Evolutionary conservation across 2,329 filamentous ascomycete genomes (phyloP), one percentile per base, ranked within the genome.

Genomic region (Fusarium pininemorale): DNA sequence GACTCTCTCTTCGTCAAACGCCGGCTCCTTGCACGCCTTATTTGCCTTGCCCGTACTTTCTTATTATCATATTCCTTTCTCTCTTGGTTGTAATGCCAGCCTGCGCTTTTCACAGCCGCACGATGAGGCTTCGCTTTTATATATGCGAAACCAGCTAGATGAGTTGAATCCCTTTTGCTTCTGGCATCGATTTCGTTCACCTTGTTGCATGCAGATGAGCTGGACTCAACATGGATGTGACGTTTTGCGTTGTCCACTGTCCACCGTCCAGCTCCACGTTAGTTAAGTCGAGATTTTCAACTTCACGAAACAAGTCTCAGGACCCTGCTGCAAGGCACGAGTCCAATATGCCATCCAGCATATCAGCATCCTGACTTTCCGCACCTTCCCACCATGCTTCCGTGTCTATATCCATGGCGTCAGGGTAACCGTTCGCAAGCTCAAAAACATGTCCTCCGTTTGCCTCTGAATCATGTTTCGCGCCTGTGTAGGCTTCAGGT

Each of bases 321-420:
- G 80, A 85, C 47, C 83, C 84, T 64, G 86, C 87, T 13, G 86
- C 84, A 39, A 90, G 81, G 67, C 87, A 87, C 7, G 87, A 88
- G 67, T 90, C 89, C 57, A 92, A 82, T 22, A 92, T 84, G 45
- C 81, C 83, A 74, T 92, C 87, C 32, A 92, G 83, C 62, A 85
- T 81, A 54, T 85, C 82, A 75, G 85, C 84, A 71, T 91, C 90
- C 37, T 84, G 81, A 6, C 75, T 72, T 54, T 88, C 87, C 44
- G 87, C 87, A 6, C 91, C 91, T 54, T 91, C 90, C 91, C 91
- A 93, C 73, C 85, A 85, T n/a, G 84, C 80, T 18, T 90, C 88
- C 24, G 80, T 81, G 77, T 92, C 90, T 50, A 90, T 81, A 14
- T 91, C 89, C 88, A 90, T 91, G n/a, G 84, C 80, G 62, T 91